Evolutionary conservation across 352 stramenopile species (phyloP), one percentile per base, ranked within the genome.

Genomic region (Phytophthora lateralis): DNA sequence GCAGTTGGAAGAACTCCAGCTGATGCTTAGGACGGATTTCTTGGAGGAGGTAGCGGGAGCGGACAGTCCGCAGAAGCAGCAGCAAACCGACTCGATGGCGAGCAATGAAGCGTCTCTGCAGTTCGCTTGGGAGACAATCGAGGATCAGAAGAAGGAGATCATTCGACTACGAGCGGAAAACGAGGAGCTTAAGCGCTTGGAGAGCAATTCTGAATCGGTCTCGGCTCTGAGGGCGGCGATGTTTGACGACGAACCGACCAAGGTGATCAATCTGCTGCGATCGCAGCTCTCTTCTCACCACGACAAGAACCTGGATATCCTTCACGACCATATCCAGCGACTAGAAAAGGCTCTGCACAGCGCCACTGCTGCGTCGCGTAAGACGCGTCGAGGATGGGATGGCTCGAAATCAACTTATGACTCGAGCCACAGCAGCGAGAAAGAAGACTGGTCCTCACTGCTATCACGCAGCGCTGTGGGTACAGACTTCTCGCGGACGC

Each of bases 81-180:
- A 71, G 21, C 63, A 71, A 37, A 4, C 9, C 0, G 62, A 75
- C 30, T 64, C 62, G n/a, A 63, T 71, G 24, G 62, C 75, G 8
- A 69, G 70, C 45, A 80, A 78, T 15, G 81, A 90, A 18, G 73
- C 81, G 0, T 90, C 81, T 17, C 54, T 90, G n/a, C 81, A 90
- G 55, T 90, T 90, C 30, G 81, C 78, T 7, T 90, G 78, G 78
- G 81, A 90, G 27, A 90, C 81, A 21, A 89, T 90, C 35, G 73
- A 89, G 32, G 81, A 85, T 29, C 81, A 90, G 38, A 90, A 89
- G 65, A 75, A 82, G 46, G 75, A 90, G 49, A 78, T 90, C 8
- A 72, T 84, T 17, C 78, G 81, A 6, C 75, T 90, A 14, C 76
- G 79, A 9, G 75, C 73, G 1, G 68, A 88, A 44, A 88, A 82